Conservation (phyloP, 768 basidiomycete species). For the Roridomyces roridus region DNA sequence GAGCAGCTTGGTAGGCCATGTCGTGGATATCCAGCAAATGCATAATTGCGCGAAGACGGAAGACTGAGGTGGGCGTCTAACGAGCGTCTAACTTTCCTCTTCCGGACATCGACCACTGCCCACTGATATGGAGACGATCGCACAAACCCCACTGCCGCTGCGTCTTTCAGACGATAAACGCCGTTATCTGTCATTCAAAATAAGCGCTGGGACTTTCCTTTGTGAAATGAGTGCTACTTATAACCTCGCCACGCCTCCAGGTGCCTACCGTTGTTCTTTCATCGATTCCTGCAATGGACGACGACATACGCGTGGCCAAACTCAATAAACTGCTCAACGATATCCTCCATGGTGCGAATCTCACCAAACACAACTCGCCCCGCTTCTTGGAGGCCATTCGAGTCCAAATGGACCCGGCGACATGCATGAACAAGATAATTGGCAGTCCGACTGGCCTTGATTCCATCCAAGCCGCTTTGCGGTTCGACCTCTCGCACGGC, state of each 20-base stretch:
- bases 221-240: constrained; percentile 8
- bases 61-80: too few species aligned
- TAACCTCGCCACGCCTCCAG: neutral
- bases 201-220: constrained; percentile 1
- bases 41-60: too few species aligned
- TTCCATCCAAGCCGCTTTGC: constrained; percentile 44
- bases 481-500: constrained; percentile 33
- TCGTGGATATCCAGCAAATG: too few species aligned
- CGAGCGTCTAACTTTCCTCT: too few species aligned
- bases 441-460: constrained; percentile 38
- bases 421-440: constrained; percentile 42
- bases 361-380: constrained; percentile 25
- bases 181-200: neutral
- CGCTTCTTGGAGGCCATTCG: constrained; percentile 50
- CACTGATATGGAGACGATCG: too few species aligned
- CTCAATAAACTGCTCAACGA: constrained; percentile 25
- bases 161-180: too few species aligned
- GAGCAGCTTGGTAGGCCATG: too few species aligned
- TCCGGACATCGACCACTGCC: too few species aligned
- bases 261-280: neutral
- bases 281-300: constrained; percentile 14
- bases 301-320: constrained; percentile 18
- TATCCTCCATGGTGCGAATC: constrained; percentile 13
- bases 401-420: constrained; percentile 40
- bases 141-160: too few species aligned